These are phyloP conservation scores for Hymenotorrendiella dingleyae DNA, from an alignment of 2,329 filamentous ascomycete species.

Conservation along the genomic window DNA sequence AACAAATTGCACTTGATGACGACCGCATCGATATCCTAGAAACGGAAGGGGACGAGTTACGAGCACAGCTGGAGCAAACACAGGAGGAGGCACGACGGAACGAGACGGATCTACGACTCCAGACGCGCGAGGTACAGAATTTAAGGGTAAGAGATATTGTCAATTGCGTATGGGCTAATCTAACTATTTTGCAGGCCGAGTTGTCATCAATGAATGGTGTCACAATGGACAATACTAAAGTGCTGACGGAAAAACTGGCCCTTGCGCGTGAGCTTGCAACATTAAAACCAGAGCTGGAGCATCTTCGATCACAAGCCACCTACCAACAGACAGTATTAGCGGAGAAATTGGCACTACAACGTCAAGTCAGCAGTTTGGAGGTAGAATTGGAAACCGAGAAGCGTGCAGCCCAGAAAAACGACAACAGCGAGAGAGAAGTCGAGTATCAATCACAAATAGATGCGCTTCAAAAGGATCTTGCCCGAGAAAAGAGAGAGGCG, in stretches of 20 bases:
- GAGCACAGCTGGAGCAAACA: conserved; percentile 43
- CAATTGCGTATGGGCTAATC: not conserved
- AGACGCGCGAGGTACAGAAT: conserved; percentile 48
- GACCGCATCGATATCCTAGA: conserved; percentile 52
- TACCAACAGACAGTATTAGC: conserved; percentile 63
- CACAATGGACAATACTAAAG: conserved; percentile 63
- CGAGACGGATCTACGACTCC: conserved; percentile 40
- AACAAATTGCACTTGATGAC: conserved; percentile 55
- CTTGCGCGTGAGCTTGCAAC: conserved; percentile 53
- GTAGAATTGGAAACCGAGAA: conserved; percentile 78
- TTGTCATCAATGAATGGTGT: conserved; percentile 61
- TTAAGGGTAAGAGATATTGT: conserved; percentile 42
- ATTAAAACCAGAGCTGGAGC: conserved; percentile 56
- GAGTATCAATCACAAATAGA: conserved; percentile 36
- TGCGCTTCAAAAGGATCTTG: conserved; percentile 33
- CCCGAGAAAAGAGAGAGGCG: conserved; percentile 34
- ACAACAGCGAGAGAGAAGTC: conserved; percentile 36
- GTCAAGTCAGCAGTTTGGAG: conserved; percentile 70
- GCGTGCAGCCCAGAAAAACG: conserved; percentile 43
- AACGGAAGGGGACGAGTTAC: conserved; percentile 40
- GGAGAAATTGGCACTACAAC: conserved; percentile 75
- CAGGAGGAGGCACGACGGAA: conserved; percentile 32
- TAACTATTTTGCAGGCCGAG: conserved; percentile 52
- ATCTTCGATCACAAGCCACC: conserved; percentile 50
- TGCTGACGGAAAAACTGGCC: conserved; percentile 60